phyloP scores from a whole-genome alignment of 116 monocot genomes.

The Posidonia oceanica region DNA sequence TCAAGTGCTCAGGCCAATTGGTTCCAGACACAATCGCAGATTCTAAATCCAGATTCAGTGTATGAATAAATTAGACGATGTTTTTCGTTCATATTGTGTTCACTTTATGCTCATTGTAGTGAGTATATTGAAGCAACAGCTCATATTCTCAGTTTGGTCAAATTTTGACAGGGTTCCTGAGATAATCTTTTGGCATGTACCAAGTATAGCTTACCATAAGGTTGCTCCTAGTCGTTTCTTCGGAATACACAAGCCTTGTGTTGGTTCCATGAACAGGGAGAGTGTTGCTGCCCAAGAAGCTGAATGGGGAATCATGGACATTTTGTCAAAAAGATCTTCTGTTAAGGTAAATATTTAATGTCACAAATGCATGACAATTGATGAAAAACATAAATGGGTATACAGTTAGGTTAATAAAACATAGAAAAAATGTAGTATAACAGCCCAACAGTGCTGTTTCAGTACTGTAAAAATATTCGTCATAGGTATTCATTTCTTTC shows the following conservation, averaged over 20 bases:
- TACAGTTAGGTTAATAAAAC: no score
- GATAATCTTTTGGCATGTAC: slow-evolving; percentile 88
- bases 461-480: no score
- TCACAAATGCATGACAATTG: not conserved
- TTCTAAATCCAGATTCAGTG: slow-evolving; percentile 51
- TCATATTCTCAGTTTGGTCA: not conserved
- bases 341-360: slow-evolving; percentile 43
- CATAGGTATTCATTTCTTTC: no score
- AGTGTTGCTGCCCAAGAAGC: slow-evolving; percentile 68
- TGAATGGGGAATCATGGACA: slow-evolving; percentile 82
- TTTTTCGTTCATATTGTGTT: not conserved
- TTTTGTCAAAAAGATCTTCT: slow-evolving; percentile 38
- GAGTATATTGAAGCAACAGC: not conserved
- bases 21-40: slow-evolving; percentile 40
- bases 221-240: slow-evolving; percentile 41
- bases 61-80: slow-evolving; percentile 6
- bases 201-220: slow-evolving; percentile 55
- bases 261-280: slow-evolving; percentile 82
- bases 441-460: no score
- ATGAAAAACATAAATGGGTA: no score
- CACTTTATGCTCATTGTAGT: not conserved
- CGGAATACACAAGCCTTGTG: slow-evolving; percentile 42
- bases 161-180: slow-evolving; percentile 46
- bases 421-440: no score
- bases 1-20: slow-evolving; percentile 62